Evolutionary conservation across 1,284 basidiomycete species (phyloP), one percentile per base, ranked within the genome.

Genomic region (Heterobasidion occidentale): DNA sequence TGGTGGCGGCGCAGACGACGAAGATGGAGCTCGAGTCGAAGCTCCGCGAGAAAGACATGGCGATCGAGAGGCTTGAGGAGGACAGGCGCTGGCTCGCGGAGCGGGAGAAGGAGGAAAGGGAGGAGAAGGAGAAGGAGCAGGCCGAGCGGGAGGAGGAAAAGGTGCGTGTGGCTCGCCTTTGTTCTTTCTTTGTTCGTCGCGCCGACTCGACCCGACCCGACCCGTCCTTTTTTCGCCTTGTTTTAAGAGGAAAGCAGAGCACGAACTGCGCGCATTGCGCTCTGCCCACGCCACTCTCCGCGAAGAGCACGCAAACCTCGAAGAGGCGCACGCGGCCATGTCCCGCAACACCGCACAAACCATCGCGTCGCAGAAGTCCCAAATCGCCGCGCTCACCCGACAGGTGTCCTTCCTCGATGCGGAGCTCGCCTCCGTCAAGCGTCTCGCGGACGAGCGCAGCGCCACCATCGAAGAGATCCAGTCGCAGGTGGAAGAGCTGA

Each of bases 31-130:
- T 87, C 35, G 85, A 89, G 65, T 75, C 76, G 14, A 83, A 82
- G 65, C 68, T 89, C 9, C 72, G 80, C 19, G 84, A 88, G 68
- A 81, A 76, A 61, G 81, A 84, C 19, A 58, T 72, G 4, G 62
- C 68, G 9, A 74, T 86, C 27, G 84, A 84, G 49, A 69, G 78
- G 51, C 71, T 89, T 4, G 81, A 88, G 63, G 71, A 77, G n/a
- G 87, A 90, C 63, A 68, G 85, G 36, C 71, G 84, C 17, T 87
- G 74, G 71, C 72, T 88, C 45, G 69, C 81, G 0, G 81, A 83
- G 53, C 68, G 80, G 2, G 83, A 86, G 67, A 71, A 74, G 56
- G 77, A 78, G 58, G 82, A 86, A 61, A 66, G 77, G 15, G 79
- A 83, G 58, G 78, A 81, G 62, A 80, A 78, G 60, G 86, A 88